phyloP scores from a whole-genome alignment of 108 stramenopile genomes.

The Cyclotella atomus region DNA sequence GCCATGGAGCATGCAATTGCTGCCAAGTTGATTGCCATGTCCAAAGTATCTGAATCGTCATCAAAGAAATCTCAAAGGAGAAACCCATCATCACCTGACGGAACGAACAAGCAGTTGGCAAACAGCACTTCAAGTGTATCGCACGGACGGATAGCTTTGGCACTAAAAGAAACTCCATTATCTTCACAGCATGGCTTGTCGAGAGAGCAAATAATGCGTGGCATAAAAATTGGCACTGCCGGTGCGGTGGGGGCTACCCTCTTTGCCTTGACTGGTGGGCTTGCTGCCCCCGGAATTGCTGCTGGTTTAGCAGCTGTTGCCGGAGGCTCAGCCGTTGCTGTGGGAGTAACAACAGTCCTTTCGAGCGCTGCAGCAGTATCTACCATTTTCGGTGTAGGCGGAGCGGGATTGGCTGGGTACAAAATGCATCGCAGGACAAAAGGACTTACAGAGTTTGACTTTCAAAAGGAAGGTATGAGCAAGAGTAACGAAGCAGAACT shows the following conservation, averaged over 20 bases:
- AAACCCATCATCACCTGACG: background rate
- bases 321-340: constrained; percentile 73
- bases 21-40: constrained; percentile 65
- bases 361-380: constrained; percentile 82
- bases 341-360: constrained; percentile 67
- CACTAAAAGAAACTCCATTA: constrained; percentile 35
- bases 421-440: constrained; percentile 84
- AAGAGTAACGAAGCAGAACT: constrained; percentile 68
- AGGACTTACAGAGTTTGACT: constrained; percentile 85
- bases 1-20: constrained; percentile 79
- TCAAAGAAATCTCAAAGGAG: constrained; percentile 1
- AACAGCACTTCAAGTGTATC: constrained; percentile 16
- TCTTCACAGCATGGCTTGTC: constrained; percentile 54
- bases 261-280: constrained; percentile 77
- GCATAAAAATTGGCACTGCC: constrained; percentile 75
- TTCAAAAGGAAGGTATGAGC: constrained; percentile 55
- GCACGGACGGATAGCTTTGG: constrained; percentile 46
- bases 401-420: constrained; percentile 81
- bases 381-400: constrained; percentile 88
- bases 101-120: background rate
- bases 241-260: constrained; percentile 73
- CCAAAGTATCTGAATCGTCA: constrained; percentile 13
- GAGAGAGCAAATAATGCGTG: constrained; percentile 63
- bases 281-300: constrained; percentile 81
- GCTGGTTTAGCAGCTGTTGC: constrained; percentile 77